These are phyloP conservation scores for Medicago truncatula DNA, from an alignment of 306 rosid species.

Conservation along the genomic window DNA sequence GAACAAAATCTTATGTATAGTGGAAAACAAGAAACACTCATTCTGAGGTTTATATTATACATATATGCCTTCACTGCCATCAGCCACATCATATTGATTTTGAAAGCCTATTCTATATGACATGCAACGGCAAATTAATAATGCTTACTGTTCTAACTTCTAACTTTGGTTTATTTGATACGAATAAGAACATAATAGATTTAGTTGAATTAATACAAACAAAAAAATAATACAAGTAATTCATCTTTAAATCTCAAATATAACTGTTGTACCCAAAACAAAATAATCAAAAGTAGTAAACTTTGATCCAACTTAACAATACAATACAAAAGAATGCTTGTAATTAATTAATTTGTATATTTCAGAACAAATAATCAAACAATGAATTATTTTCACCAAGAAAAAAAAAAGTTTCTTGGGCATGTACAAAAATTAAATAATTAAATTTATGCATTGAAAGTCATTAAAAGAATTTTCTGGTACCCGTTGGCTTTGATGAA, in stretches of 20 bases:
- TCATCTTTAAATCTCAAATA: slow-evolving; percentile 2
- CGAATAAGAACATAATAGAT: neutral
- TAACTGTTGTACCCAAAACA: neutral
- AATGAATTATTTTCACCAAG: slow-evolving; percentile 23
- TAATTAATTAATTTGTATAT: neutral
- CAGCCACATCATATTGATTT: neutral
- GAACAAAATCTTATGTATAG: neutral
- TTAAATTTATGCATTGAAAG: neutral
- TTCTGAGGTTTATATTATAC: too few species aligned
- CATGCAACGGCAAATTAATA: neutral
- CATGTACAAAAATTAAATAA: slow-evolving; percentile 14
- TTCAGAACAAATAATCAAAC: slow-evolving; percentile 26
- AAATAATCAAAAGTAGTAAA: slow-evolving; percentile 4
- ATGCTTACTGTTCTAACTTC: too few species aligned
- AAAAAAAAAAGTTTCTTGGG: slow-evolving; percentile 24
- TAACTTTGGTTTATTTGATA: slow-evolving; percentile 6
- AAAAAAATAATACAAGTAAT: neutral
- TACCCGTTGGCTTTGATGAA: slow-evolving; percentile 49
- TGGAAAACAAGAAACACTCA: too few species aligned
- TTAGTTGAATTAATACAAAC: neutral
- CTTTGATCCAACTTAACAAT: neutral
- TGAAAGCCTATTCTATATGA: neutral
- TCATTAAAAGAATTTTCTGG: slow-evolving; percentile 72
- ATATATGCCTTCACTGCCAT: neutral
- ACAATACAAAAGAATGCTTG: slow-evolving; percentile 26